A percentile compares a stretch with the other conserved stretches of the same genome.
Evolutionary conservation across 257 asterid species (phyloP).

Genomic region (Penstemon newberryi): DNA sequence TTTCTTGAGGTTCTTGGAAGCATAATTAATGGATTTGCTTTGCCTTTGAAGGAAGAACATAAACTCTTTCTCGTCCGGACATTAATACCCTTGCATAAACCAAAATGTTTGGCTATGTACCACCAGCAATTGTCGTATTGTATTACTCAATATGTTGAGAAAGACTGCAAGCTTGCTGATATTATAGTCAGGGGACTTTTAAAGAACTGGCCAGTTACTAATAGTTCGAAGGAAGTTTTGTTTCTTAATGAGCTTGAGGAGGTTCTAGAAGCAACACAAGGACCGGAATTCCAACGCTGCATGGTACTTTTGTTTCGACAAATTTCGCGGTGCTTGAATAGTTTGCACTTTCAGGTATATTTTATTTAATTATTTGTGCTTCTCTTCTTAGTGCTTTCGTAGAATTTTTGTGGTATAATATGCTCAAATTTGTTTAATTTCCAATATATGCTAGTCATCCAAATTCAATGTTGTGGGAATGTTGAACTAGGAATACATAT

Average conservation of each 20-base stretch:
- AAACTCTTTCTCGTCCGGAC: slow-evolving; percentile 36
- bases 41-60: slow-evolving; percentile 39
- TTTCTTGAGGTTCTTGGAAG: slow-evolving; percentile 38
- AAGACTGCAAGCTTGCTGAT: slow-evolving; percentile 45
- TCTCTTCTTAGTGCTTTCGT: neutral
- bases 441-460: neutral
- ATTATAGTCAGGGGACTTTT: slow-evolving; percentile 35
- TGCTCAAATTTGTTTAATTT: neutral
- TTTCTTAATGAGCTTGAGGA: slow-evolving; percentile 44
- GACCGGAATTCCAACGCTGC: slow-evolving; percentile 35
- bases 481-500: neutral
- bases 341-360: slow-evolving; percentile 44
- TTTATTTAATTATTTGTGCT: neutral
- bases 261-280: slow-evolving; percentile 36
- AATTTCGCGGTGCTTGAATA: slow-evolving; percentile 36
- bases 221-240: slow-evolving; percentile 40
- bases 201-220: slow-evolving; percentile 44
- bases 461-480: neutral
- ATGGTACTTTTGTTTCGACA: slow-evolving; percentile 39
- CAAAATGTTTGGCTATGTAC: slow-evolving; percentile 43
- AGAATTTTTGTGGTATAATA: neutral
- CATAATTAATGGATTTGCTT: slow-evolving; percentile 34
- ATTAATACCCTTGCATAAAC: slow-evolving; percentile 41
- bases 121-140: slow-evolving; percentile 39
- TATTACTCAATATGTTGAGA: slow-evolving; percentile 39